Evolutionary conservation across 352 stramenopile genomes (phyloP).

Genomic region (Thraustochytrium sp.): DNA sequence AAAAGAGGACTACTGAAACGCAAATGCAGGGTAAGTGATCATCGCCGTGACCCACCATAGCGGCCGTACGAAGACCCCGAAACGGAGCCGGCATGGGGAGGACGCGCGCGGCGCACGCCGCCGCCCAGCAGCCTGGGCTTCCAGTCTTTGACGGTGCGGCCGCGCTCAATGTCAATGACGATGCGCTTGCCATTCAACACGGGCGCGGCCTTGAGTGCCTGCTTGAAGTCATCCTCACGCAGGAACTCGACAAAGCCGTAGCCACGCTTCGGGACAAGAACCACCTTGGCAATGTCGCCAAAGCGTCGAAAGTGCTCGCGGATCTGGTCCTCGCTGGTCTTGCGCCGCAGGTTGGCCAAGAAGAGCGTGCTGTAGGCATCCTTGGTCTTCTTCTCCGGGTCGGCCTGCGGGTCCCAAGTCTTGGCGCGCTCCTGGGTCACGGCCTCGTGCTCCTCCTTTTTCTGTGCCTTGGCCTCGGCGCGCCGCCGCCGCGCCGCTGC

Average conservation of each 20-base stretch:
- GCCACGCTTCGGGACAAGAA: slow-evolving; percentile 76
- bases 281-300: slow-evolving; percentile 53
- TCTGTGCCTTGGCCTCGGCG: background rate
- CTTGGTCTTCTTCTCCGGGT: background rate
- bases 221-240: slow-evolving; percentile 90
- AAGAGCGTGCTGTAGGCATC: slow-evolving; percentile 97
- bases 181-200: slow-evolving; percentile 69
- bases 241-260: slow-evolving; percentile 99
- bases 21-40: too few species aligned
- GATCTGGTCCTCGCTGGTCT: slow-evolving; percentile 95
- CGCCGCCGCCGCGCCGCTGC: background rate
- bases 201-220: slow-evolving; percentile 88
- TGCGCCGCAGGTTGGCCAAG: slow-evolving; percentile 90
- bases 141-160: slow-evolving; percentile 93
- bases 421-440: background rate
- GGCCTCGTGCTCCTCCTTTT: background rate
- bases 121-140: slow-evolving; percentile 85
- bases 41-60: too few species aligned
- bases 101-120: too few species aligned
- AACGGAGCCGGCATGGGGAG: too few species aligned
- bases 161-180: slow-evolving; percentile 95
- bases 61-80: too few species aligned
- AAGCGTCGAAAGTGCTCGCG: slow-evolving; percentile 92
- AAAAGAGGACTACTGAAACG: too few species aligned
- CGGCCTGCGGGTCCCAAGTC: background rate